phyloP scores from a whole-genome alignment of 2,329 filamentous ascomycete species.

The Ceratocystis diversiconidia region DNA sequence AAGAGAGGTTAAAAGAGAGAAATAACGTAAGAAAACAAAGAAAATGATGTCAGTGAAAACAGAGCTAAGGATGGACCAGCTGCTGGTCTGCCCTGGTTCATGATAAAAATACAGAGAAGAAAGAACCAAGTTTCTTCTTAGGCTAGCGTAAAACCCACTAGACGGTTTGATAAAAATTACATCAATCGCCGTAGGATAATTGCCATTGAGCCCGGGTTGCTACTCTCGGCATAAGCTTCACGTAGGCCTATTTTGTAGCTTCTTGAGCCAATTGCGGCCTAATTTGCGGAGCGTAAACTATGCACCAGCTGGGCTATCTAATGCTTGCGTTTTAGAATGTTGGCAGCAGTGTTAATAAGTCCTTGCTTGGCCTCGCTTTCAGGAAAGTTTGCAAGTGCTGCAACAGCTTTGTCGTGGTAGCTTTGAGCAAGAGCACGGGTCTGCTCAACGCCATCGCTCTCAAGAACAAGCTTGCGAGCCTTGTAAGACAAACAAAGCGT shows the following conservation, averaged over 20 bases:
- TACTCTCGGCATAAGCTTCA: too few species aligned
- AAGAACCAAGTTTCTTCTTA: neutral
- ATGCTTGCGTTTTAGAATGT: constrained; percentile 79
- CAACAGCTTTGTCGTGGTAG: constrained; percentile 76
- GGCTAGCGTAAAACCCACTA: neutral
- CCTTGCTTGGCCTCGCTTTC: constrained; percentile 91
- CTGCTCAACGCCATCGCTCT: constrained; percentile 79
- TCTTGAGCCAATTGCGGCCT: neutral
- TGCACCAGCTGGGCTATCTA: constrained; percentile 28
- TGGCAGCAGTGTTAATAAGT: constrained; percentile 82
- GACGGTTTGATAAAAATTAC: too few species aligned
- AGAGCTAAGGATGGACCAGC: neutral
- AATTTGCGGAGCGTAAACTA: neutral
- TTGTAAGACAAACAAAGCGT: constrained; percentile 34
- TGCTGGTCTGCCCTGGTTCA: neutral
- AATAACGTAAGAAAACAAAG: constrained; percentile 13
- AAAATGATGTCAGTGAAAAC: constrained; percentile 5
- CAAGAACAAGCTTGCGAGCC: constrained; percentile 73
- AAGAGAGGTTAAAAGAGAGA: constrained; percentile 3
- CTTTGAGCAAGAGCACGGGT: constrained; percentile 81
- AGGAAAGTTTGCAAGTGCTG: constrained; percentile 71
- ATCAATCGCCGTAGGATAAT: too few species aligned
- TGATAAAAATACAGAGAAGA: constrained; percentile 11
- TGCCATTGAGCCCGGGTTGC: too few species aligned
- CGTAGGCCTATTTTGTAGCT: too few species aligned